Evolutionary conservation across 352 stramenopile species (phyloP), one percentile per base, ranked within the genome.

Genomic region (Globisporangium splendens): DNA sequence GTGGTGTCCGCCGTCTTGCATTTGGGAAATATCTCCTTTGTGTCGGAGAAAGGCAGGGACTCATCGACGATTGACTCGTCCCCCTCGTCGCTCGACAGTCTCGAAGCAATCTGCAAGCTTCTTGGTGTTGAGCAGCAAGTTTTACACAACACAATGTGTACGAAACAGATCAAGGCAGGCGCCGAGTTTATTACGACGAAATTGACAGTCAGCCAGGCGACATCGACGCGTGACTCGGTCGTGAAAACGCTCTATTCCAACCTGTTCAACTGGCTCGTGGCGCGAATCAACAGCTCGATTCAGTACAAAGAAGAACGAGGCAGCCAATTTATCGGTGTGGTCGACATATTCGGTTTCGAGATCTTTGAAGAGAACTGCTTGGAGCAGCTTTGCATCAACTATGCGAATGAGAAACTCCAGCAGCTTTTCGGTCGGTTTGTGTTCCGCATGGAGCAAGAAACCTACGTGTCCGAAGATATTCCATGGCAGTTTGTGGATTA

Each of bases 181-280:
- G 67, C 70, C 0, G 85, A 95, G 58, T 91, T 77, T 55, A 91
- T 95, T 50, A 92, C 79, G 21, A 86, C 83, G 31, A 70, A 71
- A 7, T 56, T 95, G 18, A 68, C 77, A 8, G 68, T 89, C 24
- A 68, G 79, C 17, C 84, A 96, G 38, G 86, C 88, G 0, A 52
- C 80, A 2, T 83, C 75, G 15, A 93, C 86, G 8, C 81, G 89
- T 14, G 89, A 96, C 55, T 89, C 88, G 14, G 70, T 97, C 20
- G 86, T 88, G 21, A 95, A 95, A 61, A 94, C 81, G 8, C 68
- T 97, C 8, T 97, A 97, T 68, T 81, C 83, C 6, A 89, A 91
- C 51, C 57, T 97, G 55, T 97, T 97, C 70, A 87, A 97, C 46
- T 99, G 93, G 93, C 78, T 99, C 31, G 96, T 99, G 11, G 73